phyloP scores from a whole-genome alignment of 1,139 yeast species.

The Saccharomyces pastorianus region DNA sequence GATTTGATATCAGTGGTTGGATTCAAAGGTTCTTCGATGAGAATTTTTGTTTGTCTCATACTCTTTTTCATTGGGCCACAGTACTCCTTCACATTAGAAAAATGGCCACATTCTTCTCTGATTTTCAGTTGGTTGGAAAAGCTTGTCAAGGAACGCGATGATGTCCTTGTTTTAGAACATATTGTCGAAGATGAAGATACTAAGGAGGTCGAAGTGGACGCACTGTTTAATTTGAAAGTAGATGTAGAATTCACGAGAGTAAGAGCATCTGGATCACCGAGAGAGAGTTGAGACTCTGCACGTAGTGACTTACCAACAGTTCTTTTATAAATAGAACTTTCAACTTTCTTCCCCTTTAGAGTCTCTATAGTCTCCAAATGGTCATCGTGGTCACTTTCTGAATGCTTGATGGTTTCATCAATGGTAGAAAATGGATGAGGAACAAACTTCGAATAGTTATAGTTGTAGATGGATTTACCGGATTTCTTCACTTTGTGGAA shows the following conservation, averaged over 20 bases:
- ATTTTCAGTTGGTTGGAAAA: neutral
- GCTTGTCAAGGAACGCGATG: neutral
- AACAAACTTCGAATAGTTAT: neutral
- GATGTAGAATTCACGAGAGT: slow-evolving; percentile 3
- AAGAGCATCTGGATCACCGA: neutral
- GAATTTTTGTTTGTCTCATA: neutral
- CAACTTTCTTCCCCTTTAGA: neutral
- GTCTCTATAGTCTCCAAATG: neutral
- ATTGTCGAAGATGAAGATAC: neutral
- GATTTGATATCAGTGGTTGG: slow-evolving; percentile 16
- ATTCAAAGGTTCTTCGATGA: neutral
- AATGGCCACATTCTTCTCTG: neutral
- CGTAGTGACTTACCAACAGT: neutral
- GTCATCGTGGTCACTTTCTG: neutral
- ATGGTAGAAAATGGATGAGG: slow-evolving; percentile 1
- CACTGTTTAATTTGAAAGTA: neutral
- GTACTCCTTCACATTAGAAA: neutral
- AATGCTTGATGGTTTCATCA: neutral
- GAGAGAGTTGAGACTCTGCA: neutral
- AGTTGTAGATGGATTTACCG: slow-evolving; percentile 10
- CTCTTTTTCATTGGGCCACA: neutral
- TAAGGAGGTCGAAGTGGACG: slow-evolving; percentile 1
- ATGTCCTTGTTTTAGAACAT: neutral
- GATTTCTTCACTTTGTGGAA: slow-evolving; percentile 10
- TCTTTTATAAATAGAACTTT: neutral